Evolutionary conservation across 768 basidiomycete species (phyloP).

Genomic region (Nidula microcarpa): DNA sequence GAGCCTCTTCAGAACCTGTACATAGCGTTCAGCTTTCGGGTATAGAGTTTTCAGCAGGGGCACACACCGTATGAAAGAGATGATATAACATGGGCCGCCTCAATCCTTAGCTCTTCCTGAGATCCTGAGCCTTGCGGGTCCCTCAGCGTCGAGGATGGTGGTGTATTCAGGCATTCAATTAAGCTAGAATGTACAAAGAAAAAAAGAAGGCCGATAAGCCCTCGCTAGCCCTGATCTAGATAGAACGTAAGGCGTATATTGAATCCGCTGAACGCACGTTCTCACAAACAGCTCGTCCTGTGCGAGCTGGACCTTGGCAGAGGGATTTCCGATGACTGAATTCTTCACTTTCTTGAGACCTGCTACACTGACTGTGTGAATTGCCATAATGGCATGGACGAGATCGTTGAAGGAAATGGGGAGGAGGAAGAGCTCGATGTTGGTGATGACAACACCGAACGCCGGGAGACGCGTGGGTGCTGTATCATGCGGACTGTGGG

Average conservation of each 20-base stretch:
- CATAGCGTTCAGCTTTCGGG: not conserved
- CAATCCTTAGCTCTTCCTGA: constrained; percentile 55
- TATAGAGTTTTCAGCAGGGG: not conserved
- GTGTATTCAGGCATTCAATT: constrained; percentile 53
- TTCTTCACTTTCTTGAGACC: constrained; percentile 68
- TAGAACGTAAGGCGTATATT: too few species aligned
- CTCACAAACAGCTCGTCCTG: constrained; percentile 53
- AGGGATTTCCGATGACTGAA: constrained; percentile 74
- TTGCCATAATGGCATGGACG: too few species aligned
- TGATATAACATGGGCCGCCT: constrained; percentile 72
- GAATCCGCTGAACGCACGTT: constrained; percentile 31
- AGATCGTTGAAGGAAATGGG: too few species aligned
- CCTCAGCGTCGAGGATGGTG: constrained; percentile 1
- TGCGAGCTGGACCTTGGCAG: constrained; percentile 59
- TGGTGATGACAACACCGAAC: too few species aligned
- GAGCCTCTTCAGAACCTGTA: constrained; percentile 58
- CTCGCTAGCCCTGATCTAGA: too few species aligned
- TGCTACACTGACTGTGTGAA: too few species aligned
- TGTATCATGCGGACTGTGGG: too few species aligned
- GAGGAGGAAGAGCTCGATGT: too few species aligned
- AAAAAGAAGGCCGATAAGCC: not conserved
- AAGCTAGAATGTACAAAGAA: constrained; percentile 35
- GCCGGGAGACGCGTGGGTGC: too few species aligned
- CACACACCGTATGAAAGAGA: constrained; percentile 65
- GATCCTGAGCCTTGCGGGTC: constrained; percentile 26